A percentile compares a stretch with the other conserved stretches of the same genome.
Evolutionary conservation across 78 protist species (phyloP).

Genomic region (Thecamonas trahens): DNA sequence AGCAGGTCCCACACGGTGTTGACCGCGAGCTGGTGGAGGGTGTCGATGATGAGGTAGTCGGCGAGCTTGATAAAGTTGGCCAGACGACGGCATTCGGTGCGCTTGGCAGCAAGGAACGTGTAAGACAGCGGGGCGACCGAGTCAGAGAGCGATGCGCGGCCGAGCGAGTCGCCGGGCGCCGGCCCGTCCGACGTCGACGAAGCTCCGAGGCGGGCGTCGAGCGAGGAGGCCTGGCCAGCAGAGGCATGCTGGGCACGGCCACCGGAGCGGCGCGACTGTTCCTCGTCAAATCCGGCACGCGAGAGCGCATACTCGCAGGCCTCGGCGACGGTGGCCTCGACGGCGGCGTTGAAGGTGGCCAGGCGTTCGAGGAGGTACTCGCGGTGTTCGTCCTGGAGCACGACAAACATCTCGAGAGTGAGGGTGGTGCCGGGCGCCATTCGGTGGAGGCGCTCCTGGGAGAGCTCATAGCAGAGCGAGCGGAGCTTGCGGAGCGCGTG

Average conservation of each 20-base stretch:
- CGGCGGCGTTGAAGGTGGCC: too few relatives aligned
- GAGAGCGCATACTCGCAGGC: too few relatives aligned
- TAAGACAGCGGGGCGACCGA: not conserved
- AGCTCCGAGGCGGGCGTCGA: not conserved
- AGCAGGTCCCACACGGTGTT: conserved; percentile 2
- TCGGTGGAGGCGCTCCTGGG: not conserved
- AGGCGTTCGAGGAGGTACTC: too few relatives aligned
- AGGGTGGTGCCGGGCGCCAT: not conserved
- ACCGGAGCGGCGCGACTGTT: too few relatives aligned
- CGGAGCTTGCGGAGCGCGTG: conserved; percentile 15
- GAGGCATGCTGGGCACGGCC: too few relatives aligned
- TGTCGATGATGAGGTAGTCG: conserved; percentile 32
- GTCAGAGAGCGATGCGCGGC: not conserved
- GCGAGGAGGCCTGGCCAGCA: not conserved
- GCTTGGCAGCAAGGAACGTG: not conserved
- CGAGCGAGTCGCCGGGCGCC: not conserved
- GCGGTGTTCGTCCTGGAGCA: conserved; percentile 2
- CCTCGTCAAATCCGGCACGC: too few relatives aligned
- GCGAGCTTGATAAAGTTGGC: conserved; percentile 15
- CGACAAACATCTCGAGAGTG: not conserved
- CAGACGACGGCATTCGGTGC: conserved; percentile 14
- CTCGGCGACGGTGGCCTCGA: too few relatives aligned
- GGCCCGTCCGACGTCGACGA: not conserved
- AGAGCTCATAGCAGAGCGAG: conserved; percentile 2
- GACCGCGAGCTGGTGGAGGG: conserved; percentile 9